phyloP scores from a whole-genome alignment of 495 filamentous ascomycete species.

The Xylaria nigripes region DNA sequence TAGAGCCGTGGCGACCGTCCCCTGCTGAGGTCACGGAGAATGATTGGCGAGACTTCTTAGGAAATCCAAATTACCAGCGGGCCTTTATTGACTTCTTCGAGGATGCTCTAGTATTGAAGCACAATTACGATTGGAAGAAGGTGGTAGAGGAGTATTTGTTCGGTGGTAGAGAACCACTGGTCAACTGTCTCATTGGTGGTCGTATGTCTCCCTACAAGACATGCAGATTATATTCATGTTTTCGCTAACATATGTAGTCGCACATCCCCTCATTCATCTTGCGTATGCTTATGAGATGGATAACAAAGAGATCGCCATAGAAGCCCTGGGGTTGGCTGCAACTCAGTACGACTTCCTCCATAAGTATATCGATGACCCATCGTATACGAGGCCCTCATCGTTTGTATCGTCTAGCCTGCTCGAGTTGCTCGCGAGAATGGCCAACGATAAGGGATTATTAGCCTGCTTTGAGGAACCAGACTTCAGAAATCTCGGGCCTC shows the following conservation, averaged over 20 bases:
- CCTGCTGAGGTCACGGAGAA: constrained; percentile 71
- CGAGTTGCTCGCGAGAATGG: constrained; percentile 58
- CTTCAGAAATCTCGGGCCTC: constrained; percentile 52
- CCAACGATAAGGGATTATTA: constrained; percentile 46
- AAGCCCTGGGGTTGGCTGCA: constrained; percentile 63
- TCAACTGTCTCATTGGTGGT: constrained; percentile 67
- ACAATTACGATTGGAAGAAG: constrained; percentile 75
- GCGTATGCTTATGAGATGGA: constrained; percentile 80
- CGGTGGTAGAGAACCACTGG: constrained; percentile 63
- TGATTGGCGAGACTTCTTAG: constrained; percentile 82
- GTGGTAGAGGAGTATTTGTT: constrained; percentile 71
- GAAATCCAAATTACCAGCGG: constrained; percentile 70
- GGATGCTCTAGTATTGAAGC: constrained; percentile 64
- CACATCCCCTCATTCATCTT: constrained; percentile 80
- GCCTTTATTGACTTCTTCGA: constrained; percentile 91
- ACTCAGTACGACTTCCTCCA: constrained; percentile 68
- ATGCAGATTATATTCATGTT: background rate
- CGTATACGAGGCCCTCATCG: constrained; percentile 51
- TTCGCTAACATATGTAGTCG: constrained; percentile 48
- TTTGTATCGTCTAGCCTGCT: constrained; percentile 48
- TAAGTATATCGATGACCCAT: constrained; percentile 67
- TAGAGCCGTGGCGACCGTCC: constrained; percentile 79
- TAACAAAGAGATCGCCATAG: constrained; percentile 72
- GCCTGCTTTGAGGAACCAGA: constrained; percentile 51
- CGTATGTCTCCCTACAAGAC: constrained; percentile 46